These are phyloP conservation scores for Arxiozyma slooffiae DNA, from an alignment of 1,139 yeast species.

Conservation along the genomic window DNA sequence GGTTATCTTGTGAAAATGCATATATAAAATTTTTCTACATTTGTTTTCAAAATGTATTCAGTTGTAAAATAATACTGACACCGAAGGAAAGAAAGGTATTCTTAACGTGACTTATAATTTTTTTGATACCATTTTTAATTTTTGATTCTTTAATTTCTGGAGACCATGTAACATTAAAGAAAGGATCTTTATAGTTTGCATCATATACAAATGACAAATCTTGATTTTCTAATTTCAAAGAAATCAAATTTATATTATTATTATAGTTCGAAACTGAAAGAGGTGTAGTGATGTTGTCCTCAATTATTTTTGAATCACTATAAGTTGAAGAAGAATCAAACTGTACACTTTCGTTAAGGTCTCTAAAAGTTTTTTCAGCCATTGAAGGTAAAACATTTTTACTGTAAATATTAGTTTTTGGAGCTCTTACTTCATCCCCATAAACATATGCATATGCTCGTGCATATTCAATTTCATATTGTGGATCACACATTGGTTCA, in stretches of 20 bases:
- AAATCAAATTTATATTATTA: not conserved
- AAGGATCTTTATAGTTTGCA: not conserved
- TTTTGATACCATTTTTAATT: not conserved
- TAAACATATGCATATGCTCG: not conserved
- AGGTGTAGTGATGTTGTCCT: not conserved
- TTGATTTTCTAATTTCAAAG: not conserved
- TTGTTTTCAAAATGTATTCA: too few relatives aligned
- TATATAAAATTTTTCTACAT: too few relatives aligned
- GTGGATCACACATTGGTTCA: not conserved
- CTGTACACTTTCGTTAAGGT: not conserved
- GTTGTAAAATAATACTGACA: not conserved
- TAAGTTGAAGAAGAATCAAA: not conserved
- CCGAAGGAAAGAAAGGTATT: not conserved
- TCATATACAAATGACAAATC: not conserved
- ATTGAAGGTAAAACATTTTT: not conserved
- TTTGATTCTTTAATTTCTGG: not conserved
- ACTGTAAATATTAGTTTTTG: not conserved
- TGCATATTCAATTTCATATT: not conserved
- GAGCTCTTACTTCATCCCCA: not conserved
- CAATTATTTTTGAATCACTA: not conserved
- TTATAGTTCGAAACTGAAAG: not conserved
- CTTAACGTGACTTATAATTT: not conserved
- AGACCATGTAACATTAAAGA: not conserved
- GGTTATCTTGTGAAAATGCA: not conserved
- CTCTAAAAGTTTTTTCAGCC: not conserved